Conservation (phyloP, 1,284 basidiomycete species). For the Marasmius oreades region DNA sequence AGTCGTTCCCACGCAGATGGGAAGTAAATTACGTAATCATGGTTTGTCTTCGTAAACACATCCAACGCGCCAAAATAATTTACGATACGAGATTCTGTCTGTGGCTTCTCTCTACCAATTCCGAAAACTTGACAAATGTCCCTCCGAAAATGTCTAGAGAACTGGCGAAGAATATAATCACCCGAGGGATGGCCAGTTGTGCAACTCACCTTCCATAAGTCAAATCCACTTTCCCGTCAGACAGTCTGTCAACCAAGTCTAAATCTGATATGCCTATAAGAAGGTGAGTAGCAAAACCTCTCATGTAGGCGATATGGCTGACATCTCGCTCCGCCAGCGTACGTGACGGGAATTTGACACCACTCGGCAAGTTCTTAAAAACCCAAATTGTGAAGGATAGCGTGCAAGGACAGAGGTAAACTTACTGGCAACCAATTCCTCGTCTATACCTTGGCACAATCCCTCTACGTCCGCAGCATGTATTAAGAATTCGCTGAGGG, state of each 20-base stretch:
- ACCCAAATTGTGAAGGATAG: neutral
- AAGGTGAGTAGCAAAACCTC: conserved; percentile 10
- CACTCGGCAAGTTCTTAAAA: conserved; percentile 85
- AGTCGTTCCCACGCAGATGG: conserved; percentile 4
- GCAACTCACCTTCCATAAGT: conserved; percentile 86
- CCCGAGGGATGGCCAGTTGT: neutral
- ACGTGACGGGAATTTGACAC: conserved; percentile 90
- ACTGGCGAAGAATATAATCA: conserved; percentile 31
- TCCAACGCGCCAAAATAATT: too few relatives aligned
- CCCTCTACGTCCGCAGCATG: conserved; percentile 99
- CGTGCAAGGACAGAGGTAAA: conserved; percentile 5
- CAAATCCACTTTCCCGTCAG: conserved; percentile 85
- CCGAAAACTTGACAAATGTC: conserved; percentile 64
- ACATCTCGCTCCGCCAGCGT: conserved; percentile 96
- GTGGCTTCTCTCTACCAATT: conserved; percentile 45
- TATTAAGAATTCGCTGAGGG: conserved; percentile 84
- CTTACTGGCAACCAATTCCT: conserved; percentile 82
- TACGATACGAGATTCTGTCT: neutral
- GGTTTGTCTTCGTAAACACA: neutral
- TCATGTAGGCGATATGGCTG: conserved; percentile 14
- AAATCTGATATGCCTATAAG: conserved; percentile 78
- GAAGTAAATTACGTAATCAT: neutral
- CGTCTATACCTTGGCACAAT: conserved; percentile 94
- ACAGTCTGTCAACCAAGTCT: conserved; percentile 78
- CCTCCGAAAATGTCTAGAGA: conserved; percentile 87